phyloP scores from a whole-genome alignment of 352 stramenopile species.

The Pythium angustatum region DNA sequence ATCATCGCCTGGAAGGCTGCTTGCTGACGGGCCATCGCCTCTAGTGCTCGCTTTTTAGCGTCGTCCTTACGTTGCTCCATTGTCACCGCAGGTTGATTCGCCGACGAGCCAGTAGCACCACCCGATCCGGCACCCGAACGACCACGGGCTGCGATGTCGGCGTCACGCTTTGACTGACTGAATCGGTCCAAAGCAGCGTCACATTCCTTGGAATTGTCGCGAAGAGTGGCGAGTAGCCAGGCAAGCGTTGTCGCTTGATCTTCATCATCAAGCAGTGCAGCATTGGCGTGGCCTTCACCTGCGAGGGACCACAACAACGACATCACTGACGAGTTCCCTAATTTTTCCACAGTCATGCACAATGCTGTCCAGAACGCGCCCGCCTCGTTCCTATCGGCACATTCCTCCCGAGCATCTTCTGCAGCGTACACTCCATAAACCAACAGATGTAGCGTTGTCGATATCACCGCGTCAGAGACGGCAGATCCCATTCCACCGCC shows the following conservation, averaged over 20 bases:
- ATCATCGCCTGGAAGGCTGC: slow-evolving; percentile 88
- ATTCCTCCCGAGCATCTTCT: slow-evolving; percentile 5
- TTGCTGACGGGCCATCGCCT: slow-evolving; percentile 80
- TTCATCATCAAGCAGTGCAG: slow-evolving; percentile 51
- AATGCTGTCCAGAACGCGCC: slow-evolving; percentile 58
- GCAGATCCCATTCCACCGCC: slow-evolving; percentile 30
- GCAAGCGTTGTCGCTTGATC: slow-evolving; percentile 75
- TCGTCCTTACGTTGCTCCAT: slow-evolving; percentile 79
- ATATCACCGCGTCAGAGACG: slow-evolving; percentile 83
- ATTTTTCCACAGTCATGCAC: slow-evolving; percentile 32
- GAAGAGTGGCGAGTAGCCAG: slow-evolving; percentile 74
- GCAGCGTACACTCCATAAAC: slow-evolving; percentile 79
- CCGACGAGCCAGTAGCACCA: neutral
- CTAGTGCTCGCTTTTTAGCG: slow-evolving; percentile 73
- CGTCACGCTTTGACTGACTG: slow-evolving; percentile 34
- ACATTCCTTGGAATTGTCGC: slow-evolving; percentile 44
- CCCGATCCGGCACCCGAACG: neutral
- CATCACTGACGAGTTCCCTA: slow-evolving; percentile 51
- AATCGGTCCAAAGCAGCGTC: slow-evolving; percentile 19
- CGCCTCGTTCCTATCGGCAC: too few relatives aligned
- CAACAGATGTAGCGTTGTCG: slow-evolving; percentile 77
- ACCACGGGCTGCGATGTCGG: neutral
- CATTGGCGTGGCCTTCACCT: slow-evolving; percentile 40
- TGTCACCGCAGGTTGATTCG: slow-evolving; percentile 27
- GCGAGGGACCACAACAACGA: slow-evolving; percentile 56